Base-by-base conservation (phyloP, 352 stramenopile species). In the Globisporangium recalcitrans region DNA sequence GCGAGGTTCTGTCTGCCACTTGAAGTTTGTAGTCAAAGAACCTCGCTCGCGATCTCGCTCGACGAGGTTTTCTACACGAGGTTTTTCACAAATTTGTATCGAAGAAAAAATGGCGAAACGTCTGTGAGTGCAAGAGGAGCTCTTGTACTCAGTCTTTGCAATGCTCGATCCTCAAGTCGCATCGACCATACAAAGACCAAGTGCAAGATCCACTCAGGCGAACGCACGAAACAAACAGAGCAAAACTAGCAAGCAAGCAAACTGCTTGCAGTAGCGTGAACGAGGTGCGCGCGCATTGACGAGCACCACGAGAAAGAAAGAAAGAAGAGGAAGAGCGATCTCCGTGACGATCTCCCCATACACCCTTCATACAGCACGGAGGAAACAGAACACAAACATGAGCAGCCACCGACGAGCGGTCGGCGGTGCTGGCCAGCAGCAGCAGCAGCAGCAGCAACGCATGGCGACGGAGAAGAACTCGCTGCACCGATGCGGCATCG, bases 401-500 rank as follows among this genome's bases (percentile, higher is more conserved):
- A 55, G 49, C 27, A 47, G 29, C 44, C 47, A 63, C 44, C 57
- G 57, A 63, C 57, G 57, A 47, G 32, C 47, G 14, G 44, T 47
- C 3, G 29, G 36, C 16, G 44, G n/a, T 42, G 22, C 38, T 7
- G 34, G 36, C 36, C 38, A 46, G 9, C 34, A n/a, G n/a, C n/a
- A n/a, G 24, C 53, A 56, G 16, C 34, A 69, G 64, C 61, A 53
- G 13, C 47, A 53, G 14, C 58, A 58, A 16, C 68, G 69, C 40
- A 46, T 74, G 46, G 68, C 34, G 29, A 32, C 56, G 13, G 69
- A 78, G 55, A 70, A 74, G 47, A 87, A 77, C 70, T 85, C 77
- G 31, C 77, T 92, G 24, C 83, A 92, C 60, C 82, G 84, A 31
- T 93, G 84, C 66, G 81, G 77, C 29, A 85, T 93, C 61, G 80